Evolutionary conservation across 768 basidiomycete genomes (phyloP).

Genomic region (Daedalea quercina): DNA sequence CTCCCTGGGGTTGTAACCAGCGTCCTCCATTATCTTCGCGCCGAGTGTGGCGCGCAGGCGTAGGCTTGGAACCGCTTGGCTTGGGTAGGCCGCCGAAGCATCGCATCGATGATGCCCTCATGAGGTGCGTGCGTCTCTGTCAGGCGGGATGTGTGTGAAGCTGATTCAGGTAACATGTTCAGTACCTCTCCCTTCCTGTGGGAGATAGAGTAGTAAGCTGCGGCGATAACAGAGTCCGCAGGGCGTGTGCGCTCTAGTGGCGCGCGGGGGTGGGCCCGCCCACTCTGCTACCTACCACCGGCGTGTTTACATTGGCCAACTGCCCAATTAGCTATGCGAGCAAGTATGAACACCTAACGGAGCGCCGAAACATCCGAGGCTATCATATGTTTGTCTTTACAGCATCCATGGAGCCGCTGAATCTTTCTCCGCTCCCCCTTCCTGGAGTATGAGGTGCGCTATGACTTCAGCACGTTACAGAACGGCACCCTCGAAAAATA

Average conservation of each 20-base stretch:
- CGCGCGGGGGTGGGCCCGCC: constrained; percentile 10
- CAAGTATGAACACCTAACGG: no score
- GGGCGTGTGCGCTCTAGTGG: neutral
- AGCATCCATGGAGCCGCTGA: no score
- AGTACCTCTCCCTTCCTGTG: neutral
- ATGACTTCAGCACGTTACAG: no score
- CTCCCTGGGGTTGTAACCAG: neutral
- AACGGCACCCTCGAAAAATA: no score
- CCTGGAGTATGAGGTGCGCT: no score
- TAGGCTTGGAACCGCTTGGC: neutral
- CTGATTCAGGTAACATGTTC: neutral
- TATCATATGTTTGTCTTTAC: no score
- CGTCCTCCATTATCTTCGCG: neutral
- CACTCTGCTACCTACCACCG: no score
- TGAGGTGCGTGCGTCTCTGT: neutral
- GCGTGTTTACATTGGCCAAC: no score
- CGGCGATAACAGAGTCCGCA: constrained; percentile 3
- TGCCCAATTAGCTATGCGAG: no score
- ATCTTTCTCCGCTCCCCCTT: no score
- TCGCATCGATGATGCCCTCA: neutral
- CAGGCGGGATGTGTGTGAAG: neutral
- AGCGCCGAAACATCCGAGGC: no score
- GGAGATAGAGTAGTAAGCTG: constrained; percentile 1
- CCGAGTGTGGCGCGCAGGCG: neutral
- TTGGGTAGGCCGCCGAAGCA: neutral